Percentiles rank a stretch among this genome's conserved stretches.
Conservation (phyloP, 345 rosid genomes). For the Viola odorata region DNA sequence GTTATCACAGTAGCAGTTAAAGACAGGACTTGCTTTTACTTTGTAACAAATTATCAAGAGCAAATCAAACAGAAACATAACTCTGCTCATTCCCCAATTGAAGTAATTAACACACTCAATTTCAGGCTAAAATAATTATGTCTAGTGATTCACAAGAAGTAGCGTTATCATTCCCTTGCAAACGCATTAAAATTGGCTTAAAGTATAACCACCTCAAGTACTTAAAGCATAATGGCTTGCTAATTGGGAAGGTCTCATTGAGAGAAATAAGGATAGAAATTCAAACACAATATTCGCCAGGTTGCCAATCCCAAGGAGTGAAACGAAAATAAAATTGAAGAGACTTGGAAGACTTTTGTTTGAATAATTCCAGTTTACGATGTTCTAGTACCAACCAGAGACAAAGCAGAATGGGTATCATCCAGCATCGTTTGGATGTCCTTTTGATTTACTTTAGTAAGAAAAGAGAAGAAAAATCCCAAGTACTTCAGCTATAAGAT, state of each 20-base stretch:
- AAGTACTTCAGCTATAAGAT: not conserved
- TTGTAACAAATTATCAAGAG: not conserved
- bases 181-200: too few relatives aligned
- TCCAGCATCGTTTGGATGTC: slow-evolving; percentile 4
- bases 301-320: not conserved
- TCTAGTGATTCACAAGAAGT: too few relatives aligned
- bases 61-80: not conserved
- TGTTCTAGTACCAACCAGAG: not conserved
- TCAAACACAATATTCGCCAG: not conserved
- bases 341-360: not conserved
- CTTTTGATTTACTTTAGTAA: not conserved
- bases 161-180: too few relatives aligned
- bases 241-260: too few relatives aligned
- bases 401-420: slow-evolving; percentile 2
- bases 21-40: too few relatives aligned
- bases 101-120: not conserved
- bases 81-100: not conserved
- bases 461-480: not conserved
- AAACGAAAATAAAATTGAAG: too few relatives aligned
- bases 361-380: not conserved
- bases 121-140: too few relatives aligned
- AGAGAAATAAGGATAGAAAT: not conserved
- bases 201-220: too few relatives aligned
- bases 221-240: too few relatives aligned
- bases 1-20: not conserved